Percentiles rank a stretch among this genome's conserved stretches.
Evolutionary conservation across 2,329 filamentous ascomycete species (phyloP).

Genomic region (Xylogone sp.): DNA sequence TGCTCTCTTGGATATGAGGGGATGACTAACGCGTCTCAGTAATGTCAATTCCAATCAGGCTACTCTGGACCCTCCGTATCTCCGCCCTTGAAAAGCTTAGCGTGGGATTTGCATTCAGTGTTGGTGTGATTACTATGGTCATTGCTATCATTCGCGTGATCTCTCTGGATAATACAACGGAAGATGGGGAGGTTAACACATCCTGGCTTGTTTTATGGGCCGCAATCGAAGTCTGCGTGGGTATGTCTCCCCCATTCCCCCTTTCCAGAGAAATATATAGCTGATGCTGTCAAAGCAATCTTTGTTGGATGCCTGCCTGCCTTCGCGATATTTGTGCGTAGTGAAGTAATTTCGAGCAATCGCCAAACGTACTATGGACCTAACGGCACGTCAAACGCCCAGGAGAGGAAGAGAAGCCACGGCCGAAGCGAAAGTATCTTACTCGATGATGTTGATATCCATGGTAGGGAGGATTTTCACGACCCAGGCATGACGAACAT

Average conservation of each 20-base stretch:
- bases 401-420: conserved; percentile 4
- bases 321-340: conserved; percentile 15
- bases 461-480: background rate
- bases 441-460: conserved; percentile 8
- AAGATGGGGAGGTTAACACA: conserved; percentile 10
- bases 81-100: conserved; percentile 9
- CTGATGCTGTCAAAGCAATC: conserved; percentile 5
- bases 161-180: conserved; percentile 9
- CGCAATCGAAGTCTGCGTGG: conserved; percentile 10
- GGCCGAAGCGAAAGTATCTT: conserved; percentile 8
- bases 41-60: conserved; percentile 13
- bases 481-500: background rate
- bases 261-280: background rate
- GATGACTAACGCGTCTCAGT: conserved; percentile 4
- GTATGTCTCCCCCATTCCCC: conserved; percentile 1
- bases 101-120: conserved; percentile 11
- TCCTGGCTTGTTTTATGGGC: conserved; percentile 15
- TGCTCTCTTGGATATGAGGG: background rate
- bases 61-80: conserved; percentile 11
- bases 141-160: conserved; percentile 13
- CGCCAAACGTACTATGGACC: background rate
- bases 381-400: background rate
- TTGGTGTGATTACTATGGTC: conserved; percentile 16
- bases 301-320: conserved; percentile 14
- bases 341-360: conserved; percentile 4